These are phyloP conservation scores for Sclerotinia minor DNA, from an alignment of 2,329 filamentous ascomycete species.

Conservation along the genomic window DNA sequence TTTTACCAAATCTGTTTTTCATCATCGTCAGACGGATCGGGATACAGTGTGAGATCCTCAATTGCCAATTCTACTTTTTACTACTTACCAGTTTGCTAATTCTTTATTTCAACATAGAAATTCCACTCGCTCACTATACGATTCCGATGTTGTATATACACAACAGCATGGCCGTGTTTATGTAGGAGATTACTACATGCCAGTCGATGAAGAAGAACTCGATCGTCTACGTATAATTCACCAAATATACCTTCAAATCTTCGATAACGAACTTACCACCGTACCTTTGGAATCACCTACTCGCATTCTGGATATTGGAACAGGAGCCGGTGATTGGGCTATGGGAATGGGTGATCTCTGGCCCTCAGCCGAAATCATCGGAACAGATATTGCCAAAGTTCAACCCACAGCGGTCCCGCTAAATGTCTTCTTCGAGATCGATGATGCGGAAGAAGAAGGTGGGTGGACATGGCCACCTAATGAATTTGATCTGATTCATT, in stretches of 20 bases:
- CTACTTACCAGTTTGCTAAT: neutral
- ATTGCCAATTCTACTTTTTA: neutral
- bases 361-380: slow-evolving; percentile 53
- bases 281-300: slow-evolving; percentile 45
- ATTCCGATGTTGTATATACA: slow-evolving; percentile 41
- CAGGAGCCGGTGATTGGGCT: slow-evolving; percentile 63
- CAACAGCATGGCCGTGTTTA: slow-evolving; percentile 53
- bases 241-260: slow-evolving; percentile 35
- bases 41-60: slow-evolving; percentile 27
- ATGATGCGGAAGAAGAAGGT: slow-evolving; percentile 53
- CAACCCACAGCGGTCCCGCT: slow-evolving; percentile 58
- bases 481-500: slow-evolving; percentile 61
- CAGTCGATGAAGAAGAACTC: slow-evolving; percentile 41
- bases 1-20: slow-evolving; percentile 25
- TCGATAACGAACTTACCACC: slow-evolving; percentile 37
- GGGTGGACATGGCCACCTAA: slow-evolving; percentile 53
- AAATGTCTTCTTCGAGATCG: slow-evolving; percentile 65
- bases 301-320: slow-evolving; percentile 50
- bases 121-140: slow-evolving; percentile 40
- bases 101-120: slow-evolving; percentile 30
- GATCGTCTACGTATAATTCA: slow-evolving; percentile 38
- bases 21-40: slow-evolving; percentile 21
- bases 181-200: slow-evolving; percentile 48
- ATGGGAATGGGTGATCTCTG: slow-evolving; percentile 58
- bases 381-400: slow-evolving; percentile 60